These are phyloP conservation scores for Naganishia sp. DNA, from an alignment of 1,284 basidiomycete species.

Conservation along the genomic window DNA sequence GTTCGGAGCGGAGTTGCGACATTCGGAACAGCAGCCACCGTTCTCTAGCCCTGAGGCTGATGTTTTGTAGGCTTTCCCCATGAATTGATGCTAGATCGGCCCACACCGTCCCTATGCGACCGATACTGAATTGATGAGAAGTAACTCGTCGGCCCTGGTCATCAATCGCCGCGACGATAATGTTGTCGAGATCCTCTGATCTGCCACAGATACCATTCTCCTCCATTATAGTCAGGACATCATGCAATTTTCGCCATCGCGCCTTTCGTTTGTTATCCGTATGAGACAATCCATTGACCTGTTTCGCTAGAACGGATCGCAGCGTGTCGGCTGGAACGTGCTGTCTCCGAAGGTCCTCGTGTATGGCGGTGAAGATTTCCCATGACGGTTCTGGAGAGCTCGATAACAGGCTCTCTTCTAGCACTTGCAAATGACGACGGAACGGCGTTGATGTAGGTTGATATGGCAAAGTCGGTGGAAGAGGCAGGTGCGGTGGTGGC, in stretches of 20 bases:
- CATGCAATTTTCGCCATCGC: slow-evolving; percentile 2
- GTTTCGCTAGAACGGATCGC: slow-evolving; percentile 13
- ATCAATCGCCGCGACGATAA: slow-evolving; percentile 2
- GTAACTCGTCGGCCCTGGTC: not conserved
- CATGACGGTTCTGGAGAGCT: slow-evolving; percentile 20
- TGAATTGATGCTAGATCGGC: not conserved
- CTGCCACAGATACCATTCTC: not conserved
- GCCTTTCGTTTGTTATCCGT: too few relatives aligned
- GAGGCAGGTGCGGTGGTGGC: slow-evolving; percentile 27
- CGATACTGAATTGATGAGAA: not conserved
- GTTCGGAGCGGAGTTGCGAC: not conserved
- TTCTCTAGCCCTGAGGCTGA: not conserved
- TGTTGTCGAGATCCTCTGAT: slow-evolving; percentile 9
- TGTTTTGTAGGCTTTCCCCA: not conserved
- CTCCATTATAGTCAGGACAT: slow-evolving; percentile 3
- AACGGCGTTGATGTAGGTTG: slow-evolving; percentile 28
- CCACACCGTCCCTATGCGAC: slow-evolving; percentile 5
- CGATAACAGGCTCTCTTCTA: slow-evolving; percentile 27
- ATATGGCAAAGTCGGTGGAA: slow-evolving; percentile 28
- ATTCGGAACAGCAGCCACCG: slow-evolving; percentile 15
- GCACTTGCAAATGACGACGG: slow-evolving; percentile 21
- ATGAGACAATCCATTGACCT: not conserved
- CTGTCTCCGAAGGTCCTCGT: slow-evolving; percentile 18
- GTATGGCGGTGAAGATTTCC: slow-evolving; percentile 22
- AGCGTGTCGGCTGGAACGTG: slow-evolving; percentile 28